Conservation (phyloP, 2,329 filamentous ascomycete genomes). For the Paecilomyces formosus region DNA sequence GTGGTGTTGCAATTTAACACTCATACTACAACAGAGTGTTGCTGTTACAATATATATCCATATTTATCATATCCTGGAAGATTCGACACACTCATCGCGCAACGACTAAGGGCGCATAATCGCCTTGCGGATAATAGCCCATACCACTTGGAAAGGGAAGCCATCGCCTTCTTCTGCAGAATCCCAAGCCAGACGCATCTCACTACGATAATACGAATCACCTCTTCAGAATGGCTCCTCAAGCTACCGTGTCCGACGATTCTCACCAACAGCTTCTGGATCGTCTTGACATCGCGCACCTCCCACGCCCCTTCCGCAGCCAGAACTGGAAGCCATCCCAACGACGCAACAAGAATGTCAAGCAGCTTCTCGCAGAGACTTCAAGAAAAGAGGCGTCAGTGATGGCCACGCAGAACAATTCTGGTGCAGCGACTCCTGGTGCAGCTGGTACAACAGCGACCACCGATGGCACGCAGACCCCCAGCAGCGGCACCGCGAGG, state of each 20-base stretch:
- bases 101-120: neutral
- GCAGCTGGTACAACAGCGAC: slow-evolving; percentile 23
- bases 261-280: slow-evolving; percentile 83
- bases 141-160: neutral
- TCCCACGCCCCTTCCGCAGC: slow-evolving; percentile 86
- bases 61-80: neutral
- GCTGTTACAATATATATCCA: neutral
- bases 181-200: neutral
- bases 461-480: slow-evolving; percentile 35
- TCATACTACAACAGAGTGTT: neutral
- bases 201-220: slow-evolving; percentile 6
- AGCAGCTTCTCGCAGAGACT: slow-evolving; percentile 87
- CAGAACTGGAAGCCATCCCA: slow-evolving; percentile 83
- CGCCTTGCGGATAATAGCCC: neutral
- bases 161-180: neutral
- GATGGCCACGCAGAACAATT: slow-evolving; percentile 74
- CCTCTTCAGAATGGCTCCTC: slow-evolving; percentile 46
- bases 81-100: neutral
- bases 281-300: slow-evolving; percentile 79
- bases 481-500: slow-evolving; percentile 40
- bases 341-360: slow-evolving; percentile 97
- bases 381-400: slow-evolving; percentile 83
- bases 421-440: slow-evolving; percentile 66
- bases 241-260: slow-evolving; percentile 66
- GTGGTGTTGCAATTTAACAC: neutral